Percentiles rank a stretch among this genome's conserved stretches.
Evolutionary conservation across 2,329 filamentous ascomycete genomes (phyloP).

Genomic region (Apiospora marii): DNA sequence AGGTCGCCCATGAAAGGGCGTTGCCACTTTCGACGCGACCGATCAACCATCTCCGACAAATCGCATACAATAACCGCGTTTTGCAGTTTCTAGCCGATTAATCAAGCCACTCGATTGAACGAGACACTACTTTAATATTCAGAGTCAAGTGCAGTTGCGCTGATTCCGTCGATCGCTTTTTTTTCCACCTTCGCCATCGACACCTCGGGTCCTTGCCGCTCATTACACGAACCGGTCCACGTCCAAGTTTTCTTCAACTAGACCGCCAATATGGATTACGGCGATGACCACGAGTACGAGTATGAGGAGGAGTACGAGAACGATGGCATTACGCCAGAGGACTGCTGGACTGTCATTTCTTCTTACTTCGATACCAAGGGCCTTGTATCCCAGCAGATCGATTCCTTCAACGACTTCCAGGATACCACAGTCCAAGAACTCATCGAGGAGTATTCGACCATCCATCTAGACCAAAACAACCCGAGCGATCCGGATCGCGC

Average conservation of each 20-base stretch:
- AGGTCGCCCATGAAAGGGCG: slow-evolving; percentile 20
- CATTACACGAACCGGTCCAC: background rate
- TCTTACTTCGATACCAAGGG: slow-evolving; percentile 97
- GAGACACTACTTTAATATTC: background rate
- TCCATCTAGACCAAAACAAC: slow-evolving; percentile 93
- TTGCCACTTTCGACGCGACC: slow-evolving; percentile 23
- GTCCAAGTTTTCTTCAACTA: background rate
- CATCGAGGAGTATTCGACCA: slow-evolving; percentile 87
- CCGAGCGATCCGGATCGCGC: slow-evolving; percentile 77
- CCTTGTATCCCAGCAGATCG: slow-evolving; percentile 94
- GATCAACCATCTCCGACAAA: slow-evolving; percentile 12
- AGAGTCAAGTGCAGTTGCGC: slow-evolving; percentile 1
- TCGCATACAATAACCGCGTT: slow-evolving; percentile 10
- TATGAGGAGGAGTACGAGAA: slow-evolving; percentile 73
- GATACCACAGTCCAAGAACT: slow-evolving; percentile 93
- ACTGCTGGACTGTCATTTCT: slow-evolving; percentile 98
- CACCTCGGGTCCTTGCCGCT: background rate
- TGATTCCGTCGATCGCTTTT: background rate
- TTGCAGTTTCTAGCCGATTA: background rate
- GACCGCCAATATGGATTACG: slow-evolving; percentile 23
- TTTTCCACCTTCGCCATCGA: background rate
- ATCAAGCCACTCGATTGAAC: background rate
- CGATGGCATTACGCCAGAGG: slow-evolving; percentile 87
- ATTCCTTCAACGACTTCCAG: slow-evolving; percentile 98
- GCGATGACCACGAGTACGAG: slow-evolving; percentile 55